phyloP scores from a whole-genome alignment of 768 basidiomycete genomes.

The Multifurca ochricompacta region DNA sequence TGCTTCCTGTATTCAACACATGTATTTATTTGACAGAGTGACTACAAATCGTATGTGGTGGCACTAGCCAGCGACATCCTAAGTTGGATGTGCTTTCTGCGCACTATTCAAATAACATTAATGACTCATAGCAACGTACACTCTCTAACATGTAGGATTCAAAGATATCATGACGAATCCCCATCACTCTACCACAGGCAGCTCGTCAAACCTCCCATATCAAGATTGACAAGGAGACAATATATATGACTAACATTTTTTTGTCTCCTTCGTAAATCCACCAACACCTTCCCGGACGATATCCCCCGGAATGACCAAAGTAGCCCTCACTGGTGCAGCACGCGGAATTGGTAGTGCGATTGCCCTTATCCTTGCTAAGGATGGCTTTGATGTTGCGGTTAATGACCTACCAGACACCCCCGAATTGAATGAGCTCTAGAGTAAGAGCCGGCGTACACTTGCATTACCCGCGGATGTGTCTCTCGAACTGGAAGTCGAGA shows the following conservation, averaged over 20 bases:
- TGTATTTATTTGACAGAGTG: not conserved
- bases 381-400: conserved; percentile 20
- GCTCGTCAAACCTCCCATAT: not conserved
- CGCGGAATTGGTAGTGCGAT: conserved; percentile 22
- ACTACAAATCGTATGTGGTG: not conserved
- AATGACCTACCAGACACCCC: conserved; percentile 14
- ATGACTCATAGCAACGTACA: too few relatives aligned
- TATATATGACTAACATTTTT: not conserved
- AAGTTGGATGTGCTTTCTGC: too few relatives aligned
- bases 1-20: not conserved
- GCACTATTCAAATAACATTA: too few relatives aligned
- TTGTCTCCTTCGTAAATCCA: not conserved
- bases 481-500: conserved; percentile 9
- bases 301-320: not conserved
- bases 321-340: conserved; percentile 23
- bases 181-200: too few relatives aligned
- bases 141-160: too few relatives aligned
- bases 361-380: conserved; percentile 22
- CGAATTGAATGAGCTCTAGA: conserved; percentile 2
- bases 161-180: too few relatives aligned
- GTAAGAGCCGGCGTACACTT: conserved; percentile 6
- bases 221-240: too few relatives aligned
- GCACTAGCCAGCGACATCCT: too few relatives aligned
- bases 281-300: not conserved
- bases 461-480: conserved; percentile 12